Evolutionary conservation across 768 basidiomycete species (phyloP), one percentile per base, ranked within the genome.

Genomic region (Megacollybia marginata): DNA sequence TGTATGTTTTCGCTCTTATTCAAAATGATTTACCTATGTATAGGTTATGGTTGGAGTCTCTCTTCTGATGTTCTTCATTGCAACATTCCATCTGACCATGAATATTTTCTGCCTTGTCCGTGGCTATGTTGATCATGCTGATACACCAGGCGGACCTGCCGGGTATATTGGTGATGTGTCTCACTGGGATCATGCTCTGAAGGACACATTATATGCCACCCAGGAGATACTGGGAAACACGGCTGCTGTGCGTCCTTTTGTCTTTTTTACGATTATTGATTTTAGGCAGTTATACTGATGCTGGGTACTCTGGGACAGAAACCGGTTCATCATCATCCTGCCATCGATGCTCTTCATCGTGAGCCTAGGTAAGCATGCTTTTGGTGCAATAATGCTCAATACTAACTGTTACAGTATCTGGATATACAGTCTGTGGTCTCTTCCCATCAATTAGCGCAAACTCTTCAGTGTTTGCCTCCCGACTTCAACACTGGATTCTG

Each of bases 401-500:
- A 47, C 15, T 16, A 2, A 12, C 19, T 23, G 16, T 38, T 3
- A 16, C 44, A 56, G n/a, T n/a, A n/a, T n/a, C n/a, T n/a, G n/a
- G n/a, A n/a, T n/a, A n/a, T n/a, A n/a, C n/a, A n/a, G n/a, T 50
- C 10, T 55, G 51, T 33, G 49, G 48, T 9, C 43, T 57, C 18
- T 59, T 59, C 43, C 34, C 47, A 6, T 36, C 52, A 44, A 42
- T 47, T 18, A 13, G 42, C 9, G 19, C 47, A 4, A 48, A 18
- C 35, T 32, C 32, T 5, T 55, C 43, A 19, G 46, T 62, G 18
- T 60, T 60, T 50, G 52, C 51, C 32, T 19, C 42, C 18, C 51
- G 48, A 11, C 59, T 62, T 34, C 46, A 49, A 35, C 28, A 32
- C 12, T 62, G 59, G 59, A 53, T 62, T 20, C 50, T 46, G 13